phyloP scores from a whole-genome alignment of 2,329 filamentous ascomycete species.

The Chalaropsis ovoidea region DNA sequence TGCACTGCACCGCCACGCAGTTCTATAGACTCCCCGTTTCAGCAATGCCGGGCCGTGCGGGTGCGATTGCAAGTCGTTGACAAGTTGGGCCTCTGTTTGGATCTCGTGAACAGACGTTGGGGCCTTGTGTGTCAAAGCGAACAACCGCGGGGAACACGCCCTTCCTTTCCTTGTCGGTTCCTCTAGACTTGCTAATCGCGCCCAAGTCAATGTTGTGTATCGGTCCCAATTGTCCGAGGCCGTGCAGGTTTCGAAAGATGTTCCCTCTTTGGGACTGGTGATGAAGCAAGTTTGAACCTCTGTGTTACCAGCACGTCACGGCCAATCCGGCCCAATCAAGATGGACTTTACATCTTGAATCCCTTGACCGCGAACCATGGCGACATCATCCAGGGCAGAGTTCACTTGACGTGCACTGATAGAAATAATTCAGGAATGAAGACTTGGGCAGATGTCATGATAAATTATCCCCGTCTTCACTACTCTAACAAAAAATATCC shows the following conservation, averaged over 20 bases:
- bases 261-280: not conserved
- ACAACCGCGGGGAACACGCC: not conserved
- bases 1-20: slow-evolving; percentile 17
- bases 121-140: slow-evolving; percentile 8
- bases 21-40: slow-evolving; percentile 12
- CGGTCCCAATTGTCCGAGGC: not conserved
- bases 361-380: too few species aligned
- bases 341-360: not conserved
- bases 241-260: not conserved
- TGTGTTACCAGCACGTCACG: slow-evolving; percentile 3
- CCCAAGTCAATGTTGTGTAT: not conserved
- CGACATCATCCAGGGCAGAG: too few species aligned
- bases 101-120: slow-evolving; percentile 6
- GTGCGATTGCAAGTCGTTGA: not conserved
- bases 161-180: not conserved
- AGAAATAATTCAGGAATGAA: not conserved
- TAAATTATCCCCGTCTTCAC: not conserved
- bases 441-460: not conserved
- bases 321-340: not conserved
- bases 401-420: not conserved
- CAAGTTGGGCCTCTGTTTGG: not conserved
- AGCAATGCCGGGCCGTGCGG: slow-evolving; percentile 16
- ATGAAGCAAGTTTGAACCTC: slow-evolving; percentile 1
- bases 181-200: not conserved
- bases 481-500: not conserved